These are phyloP conservation scores for Candida ipomoeae DNA, from an alignment of 805 yeast genomes.

Conservation along the genomic window DNA sequence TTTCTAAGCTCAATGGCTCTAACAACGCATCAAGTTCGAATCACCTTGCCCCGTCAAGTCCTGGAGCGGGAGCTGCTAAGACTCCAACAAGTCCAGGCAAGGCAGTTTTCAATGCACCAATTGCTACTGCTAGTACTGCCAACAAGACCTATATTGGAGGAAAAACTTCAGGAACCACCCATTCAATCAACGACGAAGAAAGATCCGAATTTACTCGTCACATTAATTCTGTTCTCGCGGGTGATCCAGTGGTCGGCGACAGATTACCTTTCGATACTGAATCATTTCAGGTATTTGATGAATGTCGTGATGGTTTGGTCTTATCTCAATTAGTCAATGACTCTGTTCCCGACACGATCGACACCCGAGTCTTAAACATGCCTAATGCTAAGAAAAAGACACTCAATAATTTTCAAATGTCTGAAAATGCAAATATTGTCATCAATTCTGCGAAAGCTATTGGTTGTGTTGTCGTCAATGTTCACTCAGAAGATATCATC, in stretches of 20 bases:
- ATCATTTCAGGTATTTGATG: constrained; percentile 93
- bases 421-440: constrained; percentile 95
- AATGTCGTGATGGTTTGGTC: constrained; percentile 91
- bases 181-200: constrained; percentile 96
- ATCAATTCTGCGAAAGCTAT: constrained; percentile 98
- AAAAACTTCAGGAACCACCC: constrained; percentile 86
- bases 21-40: neutral
- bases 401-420: constrained; percentile 90
- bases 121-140: constrained; percentile 47
- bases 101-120: constrained; percentile 29
- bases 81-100: constrained; percentile 19
- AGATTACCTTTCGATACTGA: constrained; percentile 91
- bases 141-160: constrained; percentile 77
- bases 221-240: constrained; percentile 86
- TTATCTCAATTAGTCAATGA: constrained; percentile 92
- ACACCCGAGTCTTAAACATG: constrained; percentile 90
- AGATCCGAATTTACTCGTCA: constrained; percentile 94
- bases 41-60: constrained; percentile 6
- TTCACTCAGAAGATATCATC: constrained; percentile 90
- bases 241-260: constrained; percentile 79
- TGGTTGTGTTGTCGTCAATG: constrained; percentile 97
- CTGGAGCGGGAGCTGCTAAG: constrained; percentile 1
- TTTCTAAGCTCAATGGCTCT: constrained; percentile 69
- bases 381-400: constrained; percentile 71
- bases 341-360: constrained; percentile 97